Evolutionary conservation across 208 protist species (phyloP), one percentile per base, ranked within the genome.

Genomic region (Leishmania lainsoni): DNA sequence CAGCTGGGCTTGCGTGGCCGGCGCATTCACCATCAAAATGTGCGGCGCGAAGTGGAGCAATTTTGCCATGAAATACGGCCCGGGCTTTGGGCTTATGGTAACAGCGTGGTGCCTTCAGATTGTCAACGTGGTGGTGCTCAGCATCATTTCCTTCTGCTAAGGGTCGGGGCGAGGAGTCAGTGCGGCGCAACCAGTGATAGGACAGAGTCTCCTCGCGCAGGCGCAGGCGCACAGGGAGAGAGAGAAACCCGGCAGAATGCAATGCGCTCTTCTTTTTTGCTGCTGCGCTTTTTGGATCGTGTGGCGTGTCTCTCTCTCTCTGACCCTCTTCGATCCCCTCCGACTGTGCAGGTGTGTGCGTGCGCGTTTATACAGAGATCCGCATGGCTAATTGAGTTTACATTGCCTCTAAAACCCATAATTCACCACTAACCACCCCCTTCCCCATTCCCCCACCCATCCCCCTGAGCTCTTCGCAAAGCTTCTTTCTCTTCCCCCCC

Each of bases 81-180:
- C 78, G 35, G 82, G 78, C 49, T 86, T 86, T 51, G 82, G 63
- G 69, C 61, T 86, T n/a, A 78, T 81, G 66, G 78, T 86, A 49
- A 75, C 68, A 3, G 66, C 82, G 4, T 86, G 80, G 80, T 42
- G 73, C 22, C 75, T 83, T 16, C 52, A 83, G 80, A 42, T 79
- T 32, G 48, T 75, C n/a, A 79, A 79, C 35, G 39, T 79, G 61
- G 29, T 83, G 1, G 65, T 83, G 61, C 61, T 66, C 61, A 29
- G 22, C 26, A 63, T 63, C 22, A 20, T 63, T 26, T 63, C n/a
- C 58, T 63, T 42, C 17, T 3, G n/a, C 29, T 72, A 16, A 51
- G 22, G 29, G 54, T 26, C 16, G 26, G 59, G 12, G 14, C 54
- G 39, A 26, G 10, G n/a, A n/a, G n/a, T n/a, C 42, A 20, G n/a